These are phyloP conservation scores for Moesziomyces aphidis DNA, from an alignment of 1,284 basidiomycete species.

Conservation along the genomic window DNA sequence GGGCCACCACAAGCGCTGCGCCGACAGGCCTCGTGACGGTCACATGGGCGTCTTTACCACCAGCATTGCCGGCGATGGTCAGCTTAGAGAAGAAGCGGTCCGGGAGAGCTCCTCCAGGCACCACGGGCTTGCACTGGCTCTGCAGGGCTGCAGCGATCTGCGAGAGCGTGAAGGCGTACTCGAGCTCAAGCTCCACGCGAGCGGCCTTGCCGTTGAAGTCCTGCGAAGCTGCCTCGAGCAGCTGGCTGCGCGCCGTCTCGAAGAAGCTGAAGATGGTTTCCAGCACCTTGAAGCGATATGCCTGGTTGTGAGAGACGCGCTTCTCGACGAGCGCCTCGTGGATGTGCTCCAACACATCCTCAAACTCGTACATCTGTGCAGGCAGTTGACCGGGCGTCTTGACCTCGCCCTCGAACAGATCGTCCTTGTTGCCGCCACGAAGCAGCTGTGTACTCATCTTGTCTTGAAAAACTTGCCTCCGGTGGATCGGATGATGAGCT, in stretches of 20 bases:
- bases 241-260: constrained; percentile 6
- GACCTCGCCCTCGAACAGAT: not conserved
- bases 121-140: constrained; percentile 4
- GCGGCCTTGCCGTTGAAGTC: constrained; percentile 15
- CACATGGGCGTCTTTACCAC: not conserved
- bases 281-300: constrained; percentile 19
- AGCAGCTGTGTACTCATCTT: constrained; percentile 14
- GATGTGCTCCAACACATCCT: constrained; percentile 5
- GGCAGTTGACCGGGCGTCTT: not conserved
- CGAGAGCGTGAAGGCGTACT: constrained; percentile 10
- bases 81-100: constrained; percentile 11
- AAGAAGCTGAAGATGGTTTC: constrained; percentile 15
- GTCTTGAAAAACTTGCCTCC: too few species aligned
- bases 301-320: constrained; percentile 14
- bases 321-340: constrained; percentile 13
- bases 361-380: constrained; percentile 5
- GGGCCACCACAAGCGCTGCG: constrained; percentile 12
- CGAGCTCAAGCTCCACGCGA: constrained; percentile 12
- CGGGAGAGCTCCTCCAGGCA: not conserved
- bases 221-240: constrained; percentile 14
- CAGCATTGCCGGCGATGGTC: not conserved
- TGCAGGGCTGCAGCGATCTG: constrained; percentile 17
- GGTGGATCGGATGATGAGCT: not conserved
- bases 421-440: constrained; percentile 9
- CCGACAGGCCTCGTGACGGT: constrained; percentile 6